phyloP scores from a whole-genome alignment of 371 early-diverging fungal genomes.

The Mucor indicus region DNA sequence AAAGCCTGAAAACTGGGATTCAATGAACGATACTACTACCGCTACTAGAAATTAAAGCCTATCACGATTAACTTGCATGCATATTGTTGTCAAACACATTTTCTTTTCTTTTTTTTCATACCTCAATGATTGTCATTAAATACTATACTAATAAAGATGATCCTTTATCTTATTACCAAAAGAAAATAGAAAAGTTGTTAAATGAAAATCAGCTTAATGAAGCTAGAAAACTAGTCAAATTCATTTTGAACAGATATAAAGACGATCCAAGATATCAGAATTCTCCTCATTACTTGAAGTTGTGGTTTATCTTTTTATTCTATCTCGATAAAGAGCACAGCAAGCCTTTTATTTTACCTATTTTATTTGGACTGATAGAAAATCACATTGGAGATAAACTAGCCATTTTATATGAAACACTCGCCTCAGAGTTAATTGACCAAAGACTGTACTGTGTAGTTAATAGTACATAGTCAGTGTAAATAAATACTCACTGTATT shows the following conservation, averaged over 20 bases:
- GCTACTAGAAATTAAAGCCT: too few species aligned
- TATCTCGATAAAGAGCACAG: too few species aligned
- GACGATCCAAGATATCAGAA: conserved; percentile 12
- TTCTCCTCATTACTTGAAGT: conserved; percentile 23
- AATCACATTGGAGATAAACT: conserved; percentile 29
- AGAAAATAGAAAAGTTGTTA: too few species aligned
- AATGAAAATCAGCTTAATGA: too few species aligned
- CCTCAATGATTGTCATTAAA: too few species aligned
- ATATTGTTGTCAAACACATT: background rate
- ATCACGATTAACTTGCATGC: background rate
- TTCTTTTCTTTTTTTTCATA: background rate
- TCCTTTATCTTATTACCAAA: conserved; percentile 8
- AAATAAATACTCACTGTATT: too few species aligned
- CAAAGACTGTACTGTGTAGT: too few species aligned
- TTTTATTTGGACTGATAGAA: conserved; percentile 19
- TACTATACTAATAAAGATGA: too few species aligned
- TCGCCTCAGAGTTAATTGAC: conserved; percentile 12
- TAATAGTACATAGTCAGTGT: too few species aligned
- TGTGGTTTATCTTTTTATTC: conserved; percentile 30
- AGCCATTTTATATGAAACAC: conserved; percentile 24
- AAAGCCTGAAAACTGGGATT: conserved; percentile 42
- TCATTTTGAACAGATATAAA: conserved; percentile 3
- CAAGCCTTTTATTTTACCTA: conserved; percentile 8
- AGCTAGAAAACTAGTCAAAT: too few species aligned
- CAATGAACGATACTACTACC: too few species aligned